Base-by-base conservation (phyloP, 805 yeast species). In the Myxozyma sirexii region DNA sequence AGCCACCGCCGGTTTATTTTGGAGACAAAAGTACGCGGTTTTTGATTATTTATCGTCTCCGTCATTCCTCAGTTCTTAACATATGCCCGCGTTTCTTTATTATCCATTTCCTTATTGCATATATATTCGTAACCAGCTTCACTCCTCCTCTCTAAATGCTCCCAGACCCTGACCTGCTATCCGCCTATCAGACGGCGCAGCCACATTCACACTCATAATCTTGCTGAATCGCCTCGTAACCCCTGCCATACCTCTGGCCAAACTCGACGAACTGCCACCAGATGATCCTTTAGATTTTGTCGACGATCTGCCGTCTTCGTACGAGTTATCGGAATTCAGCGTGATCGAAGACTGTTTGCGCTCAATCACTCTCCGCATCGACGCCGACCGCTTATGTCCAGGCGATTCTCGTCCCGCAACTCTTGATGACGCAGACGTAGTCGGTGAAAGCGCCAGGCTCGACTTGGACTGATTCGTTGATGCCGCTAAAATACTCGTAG, bases 381-480 rank as follows among this genome's bases (percentile, higher is more conserved):
- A 44, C 12, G 24, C 33, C 15, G 21, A 17, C 27, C 41, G 48
- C 21, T 29, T 38, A 1, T 94, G 99, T 98, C 81, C 82, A 15
- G 42, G 42, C 17, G 19, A n/a, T 17, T 17, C 21, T 13, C 21
- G 21, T 17, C 19, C 21, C 17, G 42, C 41, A 10, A n/a, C 41
- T n/a, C 19, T 37, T 7, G 41, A 88, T 31, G 62, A 69, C 1
- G 76, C 5, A 60, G 67, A 43, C n/a, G 54, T 58, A 21, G 66
- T 65, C 60, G 55, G 67, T 39, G 58, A 74, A n/a, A 61, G 76
- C 17, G 77, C 81, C 4, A 67, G 90, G 8, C 67, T 93, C 31
- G 88, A 97, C 0, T 93, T 92, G 72, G 99, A 94, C 43, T 48
- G 43, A 12, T 37, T 48, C 23, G 53, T 43, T 6, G 33, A 13